Evolutionary conservation across 129 eudicot species (phyloP).

Genomic region (Apium graveolens): DNA sequence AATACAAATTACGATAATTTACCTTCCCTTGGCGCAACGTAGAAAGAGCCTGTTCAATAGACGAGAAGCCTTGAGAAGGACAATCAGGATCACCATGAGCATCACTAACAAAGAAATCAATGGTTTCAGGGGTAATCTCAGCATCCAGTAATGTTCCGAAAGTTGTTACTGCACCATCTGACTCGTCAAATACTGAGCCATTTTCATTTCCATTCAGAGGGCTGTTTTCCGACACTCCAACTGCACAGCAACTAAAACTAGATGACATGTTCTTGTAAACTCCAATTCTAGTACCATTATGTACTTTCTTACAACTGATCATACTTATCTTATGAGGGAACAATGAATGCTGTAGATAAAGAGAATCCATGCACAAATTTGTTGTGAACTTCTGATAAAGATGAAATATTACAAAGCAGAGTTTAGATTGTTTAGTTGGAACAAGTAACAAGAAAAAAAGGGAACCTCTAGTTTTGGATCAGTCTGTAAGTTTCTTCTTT

Average conservation of each 20-base stretch:
- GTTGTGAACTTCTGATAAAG: neutral
- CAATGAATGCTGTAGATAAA: constrained; percentile 36
- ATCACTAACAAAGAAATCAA: constrained; percentile 81
- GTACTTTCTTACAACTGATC: constrained; percentile 18
- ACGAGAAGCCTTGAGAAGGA: constrained; percentile 69
- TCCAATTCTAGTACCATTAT: constrained; percentile 8
- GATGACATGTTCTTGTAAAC: constrained; percentile 18
- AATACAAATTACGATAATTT: neutral
- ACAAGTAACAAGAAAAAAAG: constrained; percentile 14
- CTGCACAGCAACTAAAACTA: constrained; percentile 29
- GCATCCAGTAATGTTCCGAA: constrained; percentile 51
- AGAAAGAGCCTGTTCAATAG: constrained; percentile 60
- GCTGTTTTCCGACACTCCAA: constrained; percentile 20
- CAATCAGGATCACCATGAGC: constrained; percentile 96
- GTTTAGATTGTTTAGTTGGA: neutral
- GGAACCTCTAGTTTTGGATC: constrained; percentile 55
- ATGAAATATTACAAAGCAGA: neutral
- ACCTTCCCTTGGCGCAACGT: constrained; percentile 66
- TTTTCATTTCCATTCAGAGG: constrained; percentile 22
- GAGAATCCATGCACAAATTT: constrained; percentile 39
- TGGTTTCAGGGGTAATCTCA: constrained; percentile 65
- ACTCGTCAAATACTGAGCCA: constrained; percentile 33
- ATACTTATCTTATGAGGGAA: constrained; percentile 29
- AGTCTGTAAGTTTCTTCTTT: neutral
- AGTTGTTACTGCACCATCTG: constrained; percentile 8